A percentile compares a stretch with the other conserved stretches of the same genome.
phyloP scores from a whole-genome alignment of 306 rosid genomes.

The Rosa lucieae region DNA sequence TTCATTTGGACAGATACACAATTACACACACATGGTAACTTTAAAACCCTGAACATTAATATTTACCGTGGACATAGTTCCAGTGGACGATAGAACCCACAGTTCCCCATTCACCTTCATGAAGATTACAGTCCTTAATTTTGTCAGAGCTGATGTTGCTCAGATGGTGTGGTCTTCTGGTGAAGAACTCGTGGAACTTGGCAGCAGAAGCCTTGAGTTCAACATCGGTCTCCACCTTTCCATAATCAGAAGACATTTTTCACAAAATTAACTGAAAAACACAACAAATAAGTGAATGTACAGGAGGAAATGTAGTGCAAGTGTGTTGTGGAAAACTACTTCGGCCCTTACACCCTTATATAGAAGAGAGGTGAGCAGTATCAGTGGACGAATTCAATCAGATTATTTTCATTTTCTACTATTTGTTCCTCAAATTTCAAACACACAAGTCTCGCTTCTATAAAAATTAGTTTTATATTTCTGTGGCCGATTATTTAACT shows the following conservation, averaged over 20 bases:
- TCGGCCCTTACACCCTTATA: background rate
- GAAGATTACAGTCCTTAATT: conserved; percentile 5
- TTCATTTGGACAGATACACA: background rate
- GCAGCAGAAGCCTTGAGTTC: conserved; percentile 26
- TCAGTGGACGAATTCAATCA: background rate
- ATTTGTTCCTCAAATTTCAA: background rate
- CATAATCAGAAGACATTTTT: conserved; percentile 14
- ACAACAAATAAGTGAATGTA: background rate
- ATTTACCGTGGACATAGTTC: conserved; percentile 27
- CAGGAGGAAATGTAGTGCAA: background rate
- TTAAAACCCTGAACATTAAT: background rate
- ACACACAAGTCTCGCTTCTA: background rate
- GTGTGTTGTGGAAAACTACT: background rate
- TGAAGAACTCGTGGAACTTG: conserved; percentile 20
- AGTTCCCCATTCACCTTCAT: conserved; percentile 28
- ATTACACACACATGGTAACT: background rate
- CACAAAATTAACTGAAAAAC: background rate
- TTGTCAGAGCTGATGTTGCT: background rate
- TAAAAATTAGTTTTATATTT: background rate
- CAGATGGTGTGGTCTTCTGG: conserved; percentile 21
- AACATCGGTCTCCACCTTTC: conserved; percentile 19
- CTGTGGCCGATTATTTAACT: background rate
- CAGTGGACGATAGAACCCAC: conserved; percentile 24
- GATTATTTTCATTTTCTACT: background rate
- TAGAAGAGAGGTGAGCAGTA: background rate